Conservation (phyloP, 2,329 filamentous ascomycete genomes). For the Botrytis sinoallii region DNA sequence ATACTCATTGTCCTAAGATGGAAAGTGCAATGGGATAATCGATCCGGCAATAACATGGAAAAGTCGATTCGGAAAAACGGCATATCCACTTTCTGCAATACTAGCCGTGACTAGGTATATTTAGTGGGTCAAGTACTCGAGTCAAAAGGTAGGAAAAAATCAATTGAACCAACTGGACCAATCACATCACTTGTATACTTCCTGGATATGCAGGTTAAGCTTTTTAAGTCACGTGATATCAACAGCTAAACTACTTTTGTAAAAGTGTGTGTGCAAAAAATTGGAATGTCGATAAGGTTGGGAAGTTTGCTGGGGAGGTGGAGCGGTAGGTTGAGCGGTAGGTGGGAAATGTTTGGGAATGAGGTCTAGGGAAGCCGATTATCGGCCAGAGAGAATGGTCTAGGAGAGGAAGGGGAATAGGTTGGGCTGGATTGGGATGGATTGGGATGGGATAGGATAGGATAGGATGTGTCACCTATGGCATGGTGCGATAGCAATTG, state of each 20-base stretch:
- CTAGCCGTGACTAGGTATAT: not conserved
- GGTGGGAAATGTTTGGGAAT: not conserved
- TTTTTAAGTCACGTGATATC: not conserved
- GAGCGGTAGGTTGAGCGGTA: not conserved
- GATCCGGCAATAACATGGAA: not conserved
- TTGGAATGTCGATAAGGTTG: too few relatives aligned
- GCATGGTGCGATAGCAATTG: not conserved
- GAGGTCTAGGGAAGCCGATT: not conserved
- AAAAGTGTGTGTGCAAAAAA: not conserved
- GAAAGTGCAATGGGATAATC: not conserved
- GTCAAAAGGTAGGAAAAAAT: not conserved
- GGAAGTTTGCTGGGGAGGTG: too few relatives aligned
- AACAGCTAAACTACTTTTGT: not conserved
- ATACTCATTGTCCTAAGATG: not conserved
- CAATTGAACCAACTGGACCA: not conserved
- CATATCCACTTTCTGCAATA: not conserved
- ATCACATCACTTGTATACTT: fast-evolving
- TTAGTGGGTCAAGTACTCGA: not conserved
- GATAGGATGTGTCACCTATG: not conserved
- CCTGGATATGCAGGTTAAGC: not conserved
- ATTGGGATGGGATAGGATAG: not conserved
- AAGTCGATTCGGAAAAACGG: not conserved
- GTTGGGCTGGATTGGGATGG: not conserved
- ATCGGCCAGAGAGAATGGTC: not conserved
- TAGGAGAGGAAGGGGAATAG: not conserved